Percentiles rank a stretch among this genome's conserved stretches.
Conservation (phyloP, 2,329 filamentous ascomycete genomes). For the Elsinoe necatrix region DNA sequence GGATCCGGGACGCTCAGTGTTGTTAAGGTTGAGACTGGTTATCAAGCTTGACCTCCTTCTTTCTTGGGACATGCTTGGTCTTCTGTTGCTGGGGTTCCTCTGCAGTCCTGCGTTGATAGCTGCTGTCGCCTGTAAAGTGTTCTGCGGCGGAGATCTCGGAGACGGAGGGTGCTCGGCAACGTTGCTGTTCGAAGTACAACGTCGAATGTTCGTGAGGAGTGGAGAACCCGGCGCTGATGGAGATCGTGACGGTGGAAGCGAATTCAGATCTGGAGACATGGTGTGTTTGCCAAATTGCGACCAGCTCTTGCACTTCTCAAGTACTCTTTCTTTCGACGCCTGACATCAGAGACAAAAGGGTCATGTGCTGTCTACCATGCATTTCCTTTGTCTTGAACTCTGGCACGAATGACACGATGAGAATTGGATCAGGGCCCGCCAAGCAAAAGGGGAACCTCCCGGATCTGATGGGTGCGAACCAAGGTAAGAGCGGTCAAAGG, state of each 20-base stretch:
- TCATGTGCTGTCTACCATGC: slow-evolving; percentile 1
- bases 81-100: slow-evolving; percentile 46
- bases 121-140: slow-evolving; percentile 63
- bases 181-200: slow-evolving; percentile 29
- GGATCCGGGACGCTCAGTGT: slow-evolving; percentile 57
- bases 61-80: slow-evolving; percentile 27
- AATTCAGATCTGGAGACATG: slow-evolving; percentile 53
- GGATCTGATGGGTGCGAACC: neutral
- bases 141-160: slow-evolving; percentile 57
- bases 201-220: slow-evolving; percentile 23
- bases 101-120: slow-evolving; percentile 60
- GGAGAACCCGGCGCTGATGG: slow-evolving; percentile 28
- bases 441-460: neutral
- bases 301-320: neutral
- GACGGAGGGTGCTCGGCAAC: slow-evolving; percentile 45
- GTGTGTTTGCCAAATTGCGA: slow-evolving; percentile 8
- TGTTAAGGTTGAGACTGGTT: slow-evolving; percentile 66
- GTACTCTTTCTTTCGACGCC: slow-evolving; percentile 1
- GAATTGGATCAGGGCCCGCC: slow-evolving; percentile 3
- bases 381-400: slow-evolving; percentile 7
- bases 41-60: slow-evolving; percentile 58
- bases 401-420: neutral
- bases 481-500: neutral
- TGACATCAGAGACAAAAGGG: slow-evolving; percentile 10
- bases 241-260: slow-evolving; percentile 45